Conservation (phyloP, 352 stramenopile species). For the Phytopythium kandeliae region DNA sequence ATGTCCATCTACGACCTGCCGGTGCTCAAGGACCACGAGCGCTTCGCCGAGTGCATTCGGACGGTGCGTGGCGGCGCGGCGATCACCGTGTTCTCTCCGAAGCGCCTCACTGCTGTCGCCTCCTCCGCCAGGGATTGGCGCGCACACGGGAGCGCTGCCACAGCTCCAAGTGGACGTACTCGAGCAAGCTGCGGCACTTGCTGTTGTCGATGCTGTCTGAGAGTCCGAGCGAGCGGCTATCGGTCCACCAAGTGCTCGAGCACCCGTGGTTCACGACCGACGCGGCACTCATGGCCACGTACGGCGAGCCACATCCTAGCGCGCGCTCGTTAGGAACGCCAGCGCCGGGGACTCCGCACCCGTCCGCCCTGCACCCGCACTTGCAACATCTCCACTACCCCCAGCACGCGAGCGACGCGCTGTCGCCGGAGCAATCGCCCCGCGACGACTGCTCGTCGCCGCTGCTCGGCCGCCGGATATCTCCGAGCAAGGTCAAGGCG, state of each 20-base stretch:
- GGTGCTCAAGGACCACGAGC: slow-evolving; percentile 50
- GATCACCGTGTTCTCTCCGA: not conserved
- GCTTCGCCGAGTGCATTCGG: slow-evolving; percentile 38
- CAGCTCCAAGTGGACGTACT: slow-evolving; percentile 41
- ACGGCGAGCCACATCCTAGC: not conserved
- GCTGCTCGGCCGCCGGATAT: slow-evolving; percentile 4
- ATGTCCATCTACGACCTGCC: slow-evolving; percentile 81
- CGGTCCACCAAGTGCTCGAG: slow-evolving; percentile 37
- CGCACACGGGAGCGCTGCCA: slow-evolving; percentile 22
- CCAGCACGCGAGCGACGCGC: not conserved
- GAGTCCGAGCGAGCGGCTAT: slow-evolving; percentile 27
- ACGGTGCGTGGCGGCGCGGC: slow-evolving; percentile 8
- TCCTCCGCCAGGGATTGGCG: not conserved
- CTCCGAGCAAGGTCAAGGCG: slow-evolving; percentile 14
- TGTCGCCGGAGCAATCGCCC: not conserved
- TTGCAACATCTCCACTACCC: slow-evolving; percentile 5
- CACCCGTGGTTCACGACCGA: slow-evolving; percentile 38
- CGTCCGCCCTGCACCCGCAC: not conserved
- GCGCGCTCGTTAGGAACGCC: not conserved
- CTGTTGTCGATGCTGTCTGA: slow-evolving; percentile 40
- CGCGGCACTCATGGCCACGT: not conserved
- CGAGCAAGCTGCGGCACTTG: slow-evolving; percentile 27
- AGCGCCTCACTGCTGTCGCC: not conserved
- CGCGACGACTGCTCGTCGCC: not conserved
- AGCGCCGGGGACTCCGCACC: not conserved